phyloP scores from a whole-genome alignment of 441 rosid genomes.

The Pelargonium exstipulatum region DNA sequence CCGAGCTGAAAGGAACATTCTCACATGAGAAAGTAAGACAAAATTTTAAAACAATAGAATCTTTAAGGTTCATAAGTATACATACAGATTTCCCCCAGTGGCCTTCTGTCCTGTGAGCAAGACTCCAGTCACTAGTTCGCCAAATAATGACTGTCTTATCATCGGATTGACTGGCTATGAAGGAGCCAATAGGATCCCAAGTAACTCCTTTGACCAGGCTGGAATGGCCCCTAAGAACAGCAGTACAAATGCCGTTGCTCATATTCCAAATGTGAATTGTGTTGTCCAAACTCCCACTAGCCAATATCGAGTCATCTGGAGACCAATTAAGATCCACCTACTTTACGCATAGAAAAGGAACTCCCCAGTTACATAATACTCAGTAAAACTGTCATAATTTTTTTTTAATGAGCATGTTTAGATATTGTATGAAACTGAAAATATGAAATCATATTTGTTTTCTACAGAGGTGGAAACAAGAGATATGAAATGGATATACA shows the following conservation, averaged over 20 bases:
- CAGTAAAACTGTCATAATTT: constrained; percentile 12
- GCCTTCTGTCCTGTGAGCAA: constrained; percentile 93
- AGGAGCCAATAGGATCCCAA: constrained; percentile 98
- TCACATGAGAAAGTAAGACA: constrained; percentile 18
- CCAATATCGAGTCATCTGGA: constrained; percentile 88
- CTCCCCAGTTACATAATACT: constrained; percentile 39
- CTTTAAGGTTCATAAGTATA: no score
- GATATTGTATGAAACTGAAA: neutral
- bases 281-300: constrained; percentile 96
- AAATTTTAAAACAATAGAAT: no score
- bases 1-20: constrained; percentile 62
- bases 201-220: constrained; percentile 97
- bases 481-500: neutral
- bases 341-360: constrained; percentile 50
- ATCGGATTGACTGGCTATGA: constrained; percentile 96
- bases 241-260: constrained; percentile 86
- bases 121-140: constrained; percentile 97
- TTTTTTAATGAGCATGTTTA: neutral
- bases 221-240: constrained; percentile 94
- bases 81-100: constrained; percentile 97
- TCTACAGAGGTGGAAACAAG: neutral
- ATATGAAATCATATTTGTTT: no score
- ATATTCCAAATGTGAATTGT: constrained; percentile 91
- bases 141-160: constrained; percentile 97
- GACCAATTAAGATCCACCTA: constrained; percentile 99